Percentiles rank a stretch among this genome's conserved stretches.
These are phyloP conservation scores for Phytophthora constricta DNA, from an alignment of 352 stramenopile genomes.

Conservation along the genomic window DNA sequence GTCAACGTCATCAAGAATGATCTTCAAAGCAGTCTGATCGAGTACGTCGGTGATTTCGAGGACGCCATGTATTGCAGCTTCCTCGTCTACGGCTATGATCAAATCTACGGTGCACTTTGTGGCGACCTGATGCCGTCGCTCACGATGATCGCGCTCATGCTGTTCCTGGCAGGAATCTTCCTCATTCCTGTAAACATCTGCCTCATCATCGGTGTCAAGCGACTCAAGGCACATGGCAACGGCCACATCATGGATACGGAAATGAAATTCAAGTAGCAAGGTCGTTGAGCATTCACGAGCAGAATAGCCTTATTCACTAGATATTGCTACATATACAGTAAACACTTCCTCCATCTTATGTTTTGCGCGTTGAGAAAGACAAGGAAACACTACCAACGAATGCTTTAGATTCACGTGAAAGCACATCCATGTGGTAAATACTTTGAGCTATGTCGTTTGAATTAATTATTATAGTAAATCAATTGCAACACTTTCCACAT, in stretches of 20 bases:
- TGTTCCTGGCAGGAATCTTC: slow-evolving; percentile 72
- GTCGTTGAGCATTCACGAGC: too few relatives aligned
- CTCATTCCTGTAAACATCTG: slow-evolving; percentile 72
- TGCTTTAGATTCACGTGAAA: too few relatives aligned
- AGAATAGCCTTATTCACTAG: too few relatives aligned
- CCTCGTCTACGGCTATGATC: slow-evolving; percentile 50
- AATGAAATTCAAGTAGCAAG: slow-evolving; percentile 66
- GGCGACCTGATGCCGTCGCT: slow-evolving; percentile 68
- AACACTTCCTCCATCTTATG: too few relatives aligned
- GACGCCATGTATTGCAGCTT: slow-evolving; percentile 70
- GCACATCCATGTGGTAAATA: too few relatives aligned
- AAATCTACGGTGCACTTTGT: slow-evolving; percentile 61
- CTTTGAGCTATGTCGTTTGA: too few relatives aligned
- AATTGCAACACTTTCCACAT: too few relatives aligned
- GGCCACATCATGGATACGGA: slow-evolving; percentile 65
- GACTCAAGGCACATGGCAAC: slow-evolving; percentile 60
- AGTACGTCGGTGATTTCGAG: slow-evolving; percentile 66
- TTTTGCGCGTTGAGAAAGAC: too few relatives aligned
- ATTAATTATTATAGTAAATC: too few relatives aligned
- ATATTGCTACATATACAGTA: too few relatives aligned
- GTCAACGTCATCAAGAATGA: slow-evolving; percentile 52
- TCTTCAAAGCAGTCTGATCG: slow-evolving; percentile 53
- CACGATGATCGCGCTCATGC: slow-evolving; percentile 79
- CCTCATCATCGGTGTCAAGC: slow-evolving; percentile 72
- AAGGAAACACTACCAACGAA: too few relatives aligned